phyloP scores from a whole-genome alignment of 768 basidiomycete genomes.

The Cystobasidiopsis lactophilus region DNA sequence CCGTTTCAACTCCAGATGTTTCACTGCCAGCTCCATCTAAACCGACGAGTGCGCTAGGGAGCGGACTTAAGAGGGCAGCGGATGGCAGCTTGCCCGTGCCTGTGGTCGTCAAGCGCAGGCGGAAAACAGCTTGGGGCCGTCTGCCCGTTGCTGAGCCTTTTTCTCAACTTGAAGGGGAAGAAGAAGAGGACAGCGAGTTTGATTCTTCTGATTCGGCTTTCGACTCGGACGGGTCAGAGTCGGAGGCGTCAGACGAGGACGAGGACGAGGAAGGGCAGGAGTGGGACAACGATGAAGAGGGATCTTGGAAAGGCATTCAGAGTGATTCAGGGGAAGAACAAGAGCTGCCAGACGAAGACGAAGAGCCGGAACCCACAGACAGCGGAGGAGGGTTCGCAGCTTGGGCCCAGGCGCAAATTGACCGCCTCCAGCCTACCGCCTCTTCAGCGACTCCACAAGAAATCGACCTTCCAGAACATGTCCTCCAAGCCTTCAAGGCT shows the following conservation, averaged over 20 bases:
- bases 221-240: slow-evolving; percentile 25
- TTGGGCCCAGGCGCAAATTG: slow-evolving; percentile 16
- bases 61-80: slow-evolving; percentile 1
- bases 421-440: no score
- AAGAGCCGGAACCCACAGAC: not conserved
- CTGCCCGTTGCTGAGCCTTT: slow-evolving; percentile 9
- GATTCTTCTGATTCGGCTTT: slow-evolving; percentile 60
- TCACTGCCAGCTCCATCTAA: not conserved
- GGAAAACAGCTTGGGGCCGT: slow-evolving; percentile 10
- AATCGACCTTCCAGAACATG: not conserved
- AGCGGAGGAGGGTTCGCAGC: slow-evolving; percentile 10
- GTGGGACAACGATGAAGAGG: slow-evolving; percentile 14
- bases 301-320: not conserved
- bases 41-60: not conserved
- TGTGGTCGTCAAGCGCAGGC: not conserved
- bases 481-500: no score
- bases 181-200: slow-evolving; percentile 39
- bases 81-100: slow-evolving; percentile 5
- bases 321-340: slow-evolving; percentile 17
- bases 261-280: slow-evolving; percentile 6
- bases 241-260: slow-evolving; percentile 1
- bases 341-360: slow-evolving; percentile 13
- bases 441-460: no score
- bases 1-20: not conserved
- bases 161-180: slow-evolving; percentile 16